phyloP scores from a whole-genome alignment of 2,329 filamentous ascomycete genomes.

The Epichloe festucae region DNA sequence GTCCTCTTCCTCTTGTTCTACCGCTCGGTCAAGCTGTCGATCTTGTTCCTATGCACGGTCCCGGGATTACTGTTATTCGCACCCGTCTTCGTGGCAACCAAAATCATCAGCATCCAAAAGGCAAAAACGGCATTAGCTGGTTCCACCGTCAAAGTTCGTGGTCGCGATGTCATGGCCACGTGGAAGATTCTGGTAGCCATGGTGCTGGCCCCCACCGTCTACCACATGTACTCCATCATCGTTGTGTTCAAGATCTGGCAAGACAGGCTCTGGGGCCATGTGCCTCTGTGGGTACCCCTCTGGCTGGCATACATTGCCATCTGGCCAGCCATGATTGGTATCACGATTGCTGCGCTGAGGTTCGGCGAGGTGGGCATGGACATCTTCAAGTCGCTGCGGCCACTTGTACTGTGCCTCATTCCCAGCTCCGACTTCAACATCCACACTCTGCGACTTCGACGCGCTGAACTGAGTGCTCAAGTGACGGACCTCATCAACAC shows the following conservation, averaged over 20 bases:
- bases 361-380: slow-evolving; percentile 99
- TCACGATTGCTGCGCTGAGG: slow-evolving; percentile 85
- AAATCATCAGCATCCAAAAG: slow-evolving; percentile 69
- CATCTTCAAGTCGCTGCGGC: slow-evolving; percentile 86
- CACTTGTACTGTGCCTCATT: slow-evolving; percentile 72
- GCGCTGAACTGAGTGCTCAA: slow-evolving; percentile 62
- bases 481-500: slow-evolving; percentile 92
- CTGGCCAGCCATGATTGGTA: slow-evolving; percentile 68
- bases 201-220: slow-evolving; percentile 68
- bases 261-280: slow-evolving; percentile 70
- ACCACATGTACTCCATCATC: slow-evolving; percentile 65
- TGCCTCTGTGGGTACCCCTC: slow-evolving; percentile 68
- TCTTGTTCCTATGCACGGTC: slow-evolving; percentile 69
- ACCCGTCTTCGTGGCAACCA: slow-evolving; percentile 75
- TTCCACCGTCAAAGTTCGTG: slow-evolving; percentile 79
- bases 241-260: slow-evolving; percentile 66
- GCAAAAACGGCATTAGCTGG: slow-evolving; percentile 72
- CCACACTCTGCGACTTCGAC: slow-evolving; percentile 58
- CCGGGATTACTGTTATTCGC: slow-evolving; percentile 80
- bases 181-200: slow-evolving; percentile 89
- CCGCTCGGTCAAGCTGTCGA: slow-evolving; percentile 60
- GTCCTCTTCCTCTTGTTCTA: slow-evolving; percentile 73
- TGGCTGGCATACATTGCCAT: slow-evolving; percentile 65
- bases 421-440: slow-evolving; percentile 77
- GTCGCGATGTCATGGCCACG: slow-evolving; percentile 79